A percentile compares a stretch with the other conserved stretches of the same genome.
Evolutionary conservation across 2,329 filamentous ascomycete species (phyloP).

Genomic region (Aspergillus awamori): DNA sequence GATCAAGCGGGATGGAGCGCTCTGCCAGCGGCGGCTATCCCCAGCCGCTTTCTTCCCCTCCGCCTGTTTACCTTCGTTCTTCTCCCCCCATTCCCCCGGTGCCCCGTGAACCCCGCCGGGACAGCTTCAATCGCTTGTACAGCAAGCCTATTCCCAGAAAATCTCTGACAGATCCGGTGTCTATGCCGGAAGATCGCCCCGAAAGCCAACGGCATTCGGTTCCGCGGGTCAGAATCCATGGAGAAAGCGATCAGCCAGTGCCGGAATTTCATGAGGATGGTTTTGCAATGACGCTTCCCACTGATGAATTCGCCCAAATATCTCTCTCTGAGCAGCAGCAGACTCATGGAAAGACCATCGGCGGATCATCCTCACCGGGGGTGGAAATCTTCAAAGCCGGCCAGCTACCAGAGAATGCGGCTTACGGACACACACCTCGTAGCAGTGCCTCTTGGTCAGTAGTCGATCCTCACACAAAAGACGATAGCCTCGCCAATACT

Average conservation of each 20-base stretch:
- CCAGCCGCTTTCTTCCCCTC: slow-evolving; percentile 43
- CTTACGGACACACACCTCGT: slow-evolving; percentile 35
- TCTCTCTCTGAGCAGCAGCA: slow-evolving; percentile 29
- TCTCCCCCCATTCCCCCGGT: slow-evolving; percentile 35
- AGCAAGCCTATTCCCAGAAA: slow-evolving; percentile 32
- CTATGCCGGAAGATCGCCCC: slow-evolving; percentile 25
- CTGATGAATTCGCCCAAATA: slow-evolving; percentile 30
- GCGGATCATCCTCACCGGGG: slow-evolving; percentile 27
- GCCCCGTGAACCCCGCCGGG: slow-evolving; percentile 29
- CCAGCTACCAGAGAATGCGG: slow-evolving; percentile 16
- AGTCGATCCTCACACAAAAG: slow-evolving; percentile 31
- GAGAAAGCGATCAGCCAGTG: slow-evolving; percentile 29
- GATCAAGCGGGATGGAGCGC: slow-evolving; percentile 30
- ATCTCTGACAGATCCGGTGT: slow-evolving; percentile 22
- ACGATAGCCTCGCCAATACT: slow-evolving; percentile 24
- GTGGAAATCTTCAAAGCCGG: slow-evolving; percentile 28
- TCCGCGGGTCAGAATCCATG: slow-evolving; percentile 40
- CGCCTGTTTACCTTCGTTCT: slow-evolving; percentile 47
- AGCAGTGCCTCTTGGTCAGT: slow-evolving; percentile 43
- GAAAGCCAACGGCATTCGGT: slow-evolving; percentile 36
- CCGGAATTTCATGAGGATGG: slow-evolving; percentile 30
- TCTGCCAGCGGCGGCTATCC: slow-evolving; percentile 26
- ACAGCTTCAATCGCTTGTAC: slow-evolving; percentile 25
- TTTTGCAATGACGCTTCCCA: slow-evolving; percentile 26
- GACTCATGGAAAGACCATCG: slow-evolving; percentile 20